A percentile compares a stretch with the other conserved stretches of the same genome.
Conservation (phyloP, 176 grass and related monocot genomes). For the Avena insularis region DNA sequence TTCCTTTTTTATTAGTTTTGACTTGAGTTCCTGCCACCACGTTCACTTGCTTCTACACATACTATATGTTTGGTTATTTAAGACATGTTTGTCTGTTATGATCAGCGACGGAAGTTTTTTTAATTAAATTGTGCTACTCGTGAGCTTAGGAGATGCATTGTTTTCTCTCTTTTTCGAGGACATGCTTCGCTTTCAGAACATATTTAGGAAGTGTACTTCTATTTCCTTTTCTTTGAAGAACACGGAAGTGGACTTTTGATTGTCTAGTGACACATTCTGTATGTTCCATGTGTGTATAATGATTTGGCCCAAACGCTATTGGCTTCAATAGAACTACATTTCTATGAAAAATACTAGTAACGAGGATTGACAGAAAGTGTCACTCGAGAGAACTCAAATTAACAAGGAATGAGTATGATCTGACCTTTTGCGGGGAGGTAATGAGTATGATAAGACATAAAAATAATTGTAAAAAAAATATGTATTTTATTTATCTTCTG, state of each 20-base stretch:
- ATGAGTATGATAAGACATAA: neutral
- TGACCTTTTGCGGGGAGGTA: neutral
- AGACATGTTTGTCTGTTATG: neutral
- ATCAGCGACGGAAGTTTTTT: neutral
- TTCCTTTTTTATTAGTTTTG: neutral
- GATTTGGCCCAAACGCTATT: neutral
- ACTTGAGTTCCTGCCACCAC: constrained; percentile 33
- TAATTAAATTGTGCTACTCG: no score
- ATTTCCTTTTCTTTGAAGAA: neutral
- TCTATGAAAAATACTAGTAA: neutral
- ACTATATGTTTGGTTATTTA: neutral
- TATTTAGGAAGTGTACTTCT: neutral
- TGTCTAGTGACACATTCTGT: neutral
- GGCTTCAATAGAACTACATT: neutral
- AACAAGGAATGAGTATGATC: neutral
- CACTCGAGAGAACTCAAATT: neutral
- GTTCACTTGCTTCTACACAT: constrained; percentile 9
- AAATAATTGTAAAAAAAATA: neutral
- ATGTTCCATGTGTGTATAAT: neutral
- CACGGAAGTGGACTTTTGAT: neutral
- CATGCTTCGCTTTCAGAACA: neutral
- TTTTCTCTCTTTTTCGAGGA: neutral
- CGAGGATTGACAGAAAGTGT: neutral
- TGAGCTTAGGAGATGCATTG: neutral
- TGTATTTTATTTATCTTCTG: neutral